Evolutionary conservation across 2,329 filamentous ascomycete genomes (phyloP).

Genomic region (Periconia sp.): DNA sequence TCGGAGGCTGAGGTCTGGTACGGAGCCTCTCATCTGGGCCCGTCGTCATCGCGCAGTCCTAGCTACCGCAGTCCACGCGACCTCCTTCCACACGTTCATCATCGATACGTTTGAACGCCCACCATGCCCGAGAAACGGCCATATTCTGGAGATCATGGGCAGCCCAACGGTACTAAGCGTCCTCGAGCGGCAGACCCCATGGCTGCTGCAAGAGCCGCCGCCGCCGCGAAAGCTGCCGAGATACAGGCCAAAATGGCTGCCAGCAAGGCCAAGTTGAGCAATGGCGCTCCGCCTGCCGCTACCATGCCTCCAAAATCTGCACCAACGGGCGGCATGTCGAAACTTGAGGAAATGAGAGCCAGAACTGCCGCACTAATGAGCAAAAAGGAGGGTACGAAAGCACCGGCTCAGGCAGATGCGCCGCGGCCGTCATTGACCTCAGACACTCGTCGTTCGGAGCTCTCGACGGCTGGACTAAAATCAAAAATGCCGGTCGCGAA

Average conservation of each 20-base stretch:
- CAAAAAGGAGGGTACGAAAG: conserved; percentile 28
- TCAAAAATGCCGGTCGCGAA: conserved; percentile 37
- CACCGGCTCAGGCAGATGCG: conserved; percentile 46
- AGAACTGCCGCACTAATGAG: conserved; percentile 1
- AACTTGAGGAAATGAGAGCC: conserved; percentile 27
- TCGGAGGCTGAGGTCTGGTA: too few relatives aligned
- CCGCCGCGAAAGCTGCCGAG: conserved; percentile 36
- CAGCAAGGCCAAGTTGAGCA: conserved; percentile 4
- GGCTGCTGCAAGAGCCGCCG: conserved; percentile 37
- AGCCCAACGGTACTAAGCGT: conserved; percentile 49
- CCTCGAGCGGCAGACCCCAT: conserved; percentile 39
- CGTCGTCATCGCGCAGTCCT: too few relatives aligned
- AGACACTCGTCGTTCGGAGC: conserved; percentile 60
- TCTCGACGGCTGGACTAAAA: conserved; percentile 33
- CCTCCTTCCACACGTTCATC: background rate
- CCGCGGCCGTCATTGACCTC: conserved; percentile 60
- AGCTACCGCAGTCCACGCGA: conserved; percentile 1
- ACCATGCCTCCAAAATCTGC: background rate
- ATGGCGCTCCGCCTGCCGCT: conserved; percentile 10
- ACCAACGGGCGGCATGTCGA: conserved; percentile 11
- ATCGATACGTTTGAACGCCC: conserved; percentile 1
- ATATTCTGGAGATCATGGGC: conserved; percentile 42
- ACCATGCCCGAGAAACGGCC: conserved; percentile 53
- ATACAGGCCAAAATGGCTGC: conserved; percentile 42
- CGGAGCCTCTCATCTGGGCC: too few relatives aligned